Evolutionary conservation across 352 stramenopile genomes (phyloP).

Genomic region (Globisporangium nodosum): DNA sequence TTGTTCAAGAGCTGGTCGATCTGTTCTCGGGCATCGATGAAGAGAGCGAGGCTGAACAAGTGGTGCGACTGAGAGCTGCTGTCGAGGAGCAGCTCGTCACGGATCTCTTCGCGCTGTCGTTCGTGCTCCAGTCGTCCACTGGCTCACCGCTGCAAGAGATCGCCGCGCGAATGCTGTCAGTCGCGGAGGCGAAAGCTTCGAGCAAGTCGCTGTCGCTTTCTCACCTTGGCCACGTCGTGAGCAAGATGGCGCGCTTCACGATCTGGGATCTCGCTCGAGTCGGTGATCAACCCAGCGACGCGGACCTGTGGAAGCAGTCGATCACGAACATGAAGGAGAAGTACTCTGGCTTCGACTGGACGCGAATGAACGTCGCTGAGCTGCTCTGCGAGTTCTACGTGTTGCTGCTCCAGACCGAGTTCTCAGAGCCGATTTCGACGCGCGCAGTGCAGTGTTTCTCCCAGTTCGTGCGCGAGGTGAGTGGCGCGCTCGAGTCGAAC

Average conservation of each 20-base stretch:
- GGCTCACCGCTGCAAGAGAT: slow-evolving; percentile 23
- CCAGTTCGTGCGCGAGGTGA: slow-evolving; percentile 48
- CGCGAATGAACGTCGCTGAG: slow-evolving; percentile 52
- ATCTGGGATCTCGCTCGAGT: slow-evolving; percentile 45
- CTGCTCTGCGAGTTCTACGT: slow-evolving; percentile 57
- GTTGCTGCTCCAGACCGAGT: slow-evolving; percentile 33
- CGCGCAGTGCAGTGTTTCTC: slow-evolving; percentile 61
- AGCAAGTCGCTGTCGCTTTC: slow-evolving; percentile 36
- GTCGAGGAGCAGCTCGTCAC: slow-evolving; percentile 57
- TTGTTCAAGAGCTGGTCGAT: slow-evolving; percentile 26
- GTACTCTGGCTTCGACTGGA: slow-evolving; percentile 64
- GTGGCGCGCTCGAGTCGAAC: slow-evolving; percentile 25
- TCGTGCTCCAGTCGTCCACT: slow-evolving; percentile 33
- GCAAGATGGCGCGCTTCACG: slow-evolving; percentile 63
- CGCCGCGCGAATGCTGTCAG: slow-evolving; percentile 31
- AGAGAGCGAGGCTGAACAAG: background rate
- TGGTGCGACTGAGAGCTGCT: slow-evolving; percentile 5
- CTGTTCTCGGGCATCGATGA: background rate
- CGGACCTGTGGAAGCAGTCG: slow-evolving; percentile 36
- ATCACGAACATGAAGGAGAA: slow-evolving; percentile 59
- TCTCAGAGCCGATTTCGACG: slow-evolving; percentile 37
- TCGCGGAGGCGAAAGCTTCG: slow-evolving; percentile 43
- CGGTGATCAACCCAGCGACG: slow-evolving; percentile 19
- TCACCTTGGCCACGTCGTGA: slow-evolving; percentile 53
- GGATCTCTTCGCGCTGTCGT: slow-evolving; percentile 68